Evolutionary conservation across 305 asterid species (phyloP).

Genomic region (Fraxinus ornus): DNA sequence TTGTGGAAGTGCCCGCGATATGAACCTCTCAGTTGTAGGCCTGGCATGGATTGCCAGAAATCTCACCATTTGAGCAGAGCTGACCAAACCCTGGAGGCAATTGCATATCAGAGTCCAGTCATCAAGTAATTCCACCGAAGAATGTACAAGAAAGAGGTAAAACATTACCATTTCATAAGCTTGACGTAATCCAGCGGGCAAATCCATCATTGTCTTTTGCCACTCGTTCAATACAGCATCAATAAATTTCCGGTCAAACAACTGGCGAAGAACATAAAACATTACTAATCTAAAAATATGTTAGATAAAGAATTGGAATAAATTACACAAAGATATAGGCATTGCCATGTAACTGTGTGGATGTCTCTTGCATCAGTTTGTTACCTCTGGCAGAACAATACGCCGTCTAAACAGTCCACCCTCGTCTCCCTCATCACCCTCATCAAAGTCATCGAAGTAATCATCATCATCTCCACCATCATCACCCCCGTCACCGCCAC

Average conservation of each 20-base stretch:
- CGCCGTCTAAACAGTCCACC: constrained; percentile 94
- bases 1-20: constrained; percentile 82
- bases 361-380: constrained; percentile 15
- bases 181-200: constrained; percentile 96
- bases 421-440: constrained; percentile 98
- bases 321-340: neutral
- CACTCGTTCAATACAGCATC: constrained; percentile 96
- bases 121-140: constrained; percentile 14
- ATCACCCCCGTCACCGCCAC: constrained; percentile 99
- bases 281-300: constrained; percentile 20
- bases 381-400: constrained; percentile 82
- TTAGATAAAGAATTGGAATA: neutral
- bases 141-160: constrained; percentile 5
- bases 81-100: constrained; percentile 78
- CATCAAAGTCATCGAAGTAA: constrained; percentile 93
- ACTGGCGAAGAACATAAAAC: constrained; percentile 40
- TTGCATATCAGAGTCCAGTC: constrained; percentile 30
- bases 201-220: constrained; percentile 97
- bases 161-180: constrained; percentile 89
- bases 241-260: constrained; percentile 89
- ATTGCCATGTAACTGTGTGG: neutral
- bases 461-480: constrained; percentile 97
- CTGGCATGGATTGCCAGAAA: constrained; percentile 85
- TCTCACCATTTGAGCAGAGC: constrained; percentile 93
- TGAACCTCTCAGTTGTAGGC: constrained; percentile 77